Conservation (phyloP, 805 yeast species). For the Clavispora carvajalis region DNA sequence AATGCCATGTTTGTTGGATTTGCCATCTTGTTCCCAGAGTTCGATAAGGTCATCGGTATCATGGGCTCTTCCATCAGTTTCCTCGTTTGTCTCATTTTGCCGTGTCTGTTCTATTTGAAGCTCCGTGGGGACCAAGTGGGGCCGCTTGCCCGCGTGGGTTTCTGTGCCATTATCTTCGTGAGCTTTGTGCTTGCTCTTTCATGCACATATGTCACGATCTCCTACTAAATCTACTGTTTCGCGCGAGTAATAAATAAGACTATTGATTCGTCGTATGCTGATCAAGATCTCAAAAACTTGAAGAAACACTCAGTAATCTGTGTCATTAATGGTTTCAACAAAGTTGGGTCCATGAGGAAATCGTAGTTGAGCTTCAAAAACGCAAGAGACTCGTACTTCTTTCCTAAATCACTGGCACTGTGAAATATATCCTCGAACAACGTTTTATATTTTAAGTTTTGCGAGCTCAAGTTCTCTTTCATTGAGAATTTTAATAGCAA, state of each 20-base stretch:
- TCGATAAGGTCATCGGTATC: constrained; percentile 76
- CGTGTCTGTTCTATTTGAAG: constrained; percentile 58
- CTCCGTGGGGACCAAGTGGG: constrained; percentile 16
- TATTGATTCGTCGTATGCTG: background rate
- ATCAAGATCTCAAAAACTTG: constrained; percentile 7
- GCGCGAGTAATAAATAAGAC: too few relatives aligned
- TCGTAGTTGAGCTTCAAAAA: constrained; percentile 36
- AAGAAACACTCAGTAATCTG: constrained; percentile 26
- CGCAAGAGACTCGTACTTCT: constrained; percentile 4
- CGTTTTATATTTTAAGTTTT: constrained; percentile 32
- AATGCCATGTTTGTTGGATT: constrained; percentile 52
- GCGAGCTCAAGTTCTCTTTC: constrained; percentile 32
- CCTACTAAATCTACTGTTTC: too few relatives aligned
- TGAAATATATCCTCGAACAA: constrained; percentile 27
- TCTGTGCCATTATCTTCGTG: constrained; percentile 7
- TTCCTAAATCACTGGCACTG: constrained; percentile 10
- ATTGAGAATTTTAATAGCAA: constrained; percentile 25
- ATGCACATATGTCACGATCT: constrained; percentile 17
- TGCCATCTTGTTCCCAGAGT: constrained; percentile 67
- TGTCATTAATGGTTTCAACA: constrained; percentile 26
- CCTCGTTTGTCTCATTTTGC: constrained; percentile 72
- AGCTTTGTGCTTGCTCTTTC: constrained; percentile 14
- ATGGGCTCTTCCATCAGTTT: constrained; percentile 80
- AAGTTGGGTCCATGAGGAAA: constrained; percentile 24
- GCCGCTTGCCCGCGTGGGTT: constrained; percentile 11